phyloP scores from a whole-genome alignment of 768 basidiomycete species.

The Cystobasidium ongulense region DNA sequence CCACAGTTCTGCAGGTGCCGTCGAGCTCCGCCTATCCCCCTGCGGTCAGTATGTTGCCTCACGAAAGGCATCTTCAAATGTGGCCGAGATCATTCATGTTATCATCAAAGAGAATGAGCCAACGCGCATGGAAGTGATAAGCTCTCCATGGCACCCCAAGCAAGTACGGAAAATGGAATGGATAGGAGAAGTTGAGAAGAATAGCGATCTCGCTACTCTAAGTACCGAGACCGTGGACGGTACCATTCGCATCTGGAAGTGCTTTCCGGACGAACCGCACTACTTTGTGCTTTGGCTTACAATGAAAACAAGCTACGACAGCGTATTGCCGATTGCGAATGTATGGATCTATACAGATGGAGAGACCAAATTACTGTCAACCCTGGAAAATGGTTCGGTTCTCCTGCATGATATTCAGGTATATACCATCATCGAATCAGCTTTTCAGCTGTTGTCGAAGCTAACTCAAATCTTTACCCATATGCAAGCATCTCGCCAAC shows the following conservation, averaged over 20 bases:
- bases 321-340: not conserved
- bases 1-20: not conserved
- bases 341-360: not conserved
- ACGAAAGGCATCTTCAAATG: slow-evolving; percentile 4
- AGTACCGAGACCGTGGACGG: slow-evolving; percentile 35
- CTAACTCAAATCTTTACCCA: too few species aligned
- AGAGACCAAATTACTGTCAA: slow-evolving; percentile 10
- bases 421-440: too few species aligned
- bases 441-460: too few species aligned
- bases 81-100: not conserved
- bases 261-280: slow-evolving; percentile 41
- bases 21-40: not conserved
- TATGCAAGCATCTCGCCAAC: not conserved
- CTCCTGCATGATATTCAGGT: slow-evolving; percentile 32
- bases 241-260: slow-evolving; percentile 36
- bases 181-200: not conserved
- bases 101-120: not conserved
- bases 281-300: slow-evolving; percentile 38
- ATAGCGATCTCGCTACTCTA: slow-evolving; percentile 33
- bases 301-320: not conserved
- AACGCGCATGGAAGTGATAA: not conserved
- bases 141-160: slow-evolving; percentile 11
- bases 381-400: slow-evolving; percentile 33
- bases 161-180: not conserved
- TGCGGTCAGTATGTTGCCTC: not conserved